Base-by-base conservation (phyloP, 169 alveolate species). In the Eimeria praecox region DNA sequence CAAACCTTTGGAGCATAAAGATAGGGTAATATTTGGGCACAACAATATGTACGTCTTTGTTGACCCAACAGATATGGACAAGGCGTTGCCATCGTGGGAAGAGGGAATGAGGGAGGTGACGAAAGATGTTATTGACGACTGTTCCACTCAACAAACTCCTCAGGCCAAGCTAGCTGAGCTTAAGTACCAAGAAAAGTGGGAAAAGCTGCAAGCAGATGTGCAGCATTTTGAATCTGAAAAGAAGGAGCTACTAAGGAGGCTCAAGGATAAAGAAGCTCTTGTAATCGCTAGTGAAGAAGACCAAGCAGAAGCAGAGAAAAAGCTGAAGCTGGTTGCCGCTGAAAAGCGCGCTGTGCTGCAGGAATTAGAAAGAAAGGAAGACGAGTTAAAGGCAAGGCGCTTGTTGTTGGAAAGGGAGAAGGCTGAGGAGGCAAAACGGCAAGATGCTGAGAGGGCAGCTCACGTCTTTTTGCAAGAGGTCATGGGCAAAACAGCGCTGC, bases 91-190 rank as follows among this genome's bases (percentile, higher is more conserved):
- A 5, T 71, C 87, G n/a, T 95, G 95, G 95, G 95, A 95, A 71
- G 95, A 89, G 54, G 95, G 95, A n/a, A 95, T 95, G 95, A 71
- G 56, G 77, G 97, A 95, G 64, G 97, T 59, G 78, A 90, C 90
- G 62, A 90, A 90, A 59, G 92, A 90, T 64, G 95, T 66, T 38
- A n/a, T 49, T 42, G 92, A 77, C 8, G 95, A 95, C 38, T 77
- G 87, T 77, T 30, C 90, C 62, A 69, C 69, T 24, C 78, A 86
- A 40, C 80, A 24, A 62, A 35, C 64, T 27, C 80, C 82, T 22
- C 40, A 86, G 78, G 42, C 92, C 33, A 35, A 59, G 27, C 85
- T 44, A 0, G 89, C 71, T 27, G 94, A 82, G 42, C 73, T 54
- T 46, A 83, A 82, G 64, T 49, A 80, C 80, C 64, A 69, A 78